Base-by-base conservation (phyloP, 495 filamentous ascomycete genomes). In the Penicillium daleae region DNA sequence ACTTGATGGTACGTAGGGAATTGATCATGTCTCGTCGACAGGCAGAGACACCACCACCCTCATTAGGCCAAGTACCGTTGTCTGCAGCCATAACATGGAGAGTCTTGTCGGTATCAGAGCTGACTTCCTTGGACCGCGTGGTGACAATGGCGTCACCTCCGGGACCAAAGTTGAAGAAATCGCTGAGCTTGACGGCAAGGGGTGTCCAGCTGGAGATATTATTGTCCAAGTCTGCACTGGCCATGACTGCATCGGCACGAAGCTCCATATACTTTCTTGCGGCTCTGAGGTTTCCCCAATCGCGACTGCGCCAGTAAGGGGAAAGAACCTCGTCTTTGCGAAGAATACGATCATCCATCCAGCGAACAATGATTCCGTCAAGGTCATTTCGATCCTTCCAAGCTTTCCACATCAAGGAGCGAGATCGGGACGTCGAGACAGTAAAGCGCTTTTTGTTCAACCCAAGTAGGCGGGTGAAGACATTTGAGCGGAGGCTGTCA, bases 21-120 rank as follows among this genome's bases (percentile, higher is more conserved):
- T 89, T 87, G 72, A 89, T 85, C 77, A 89, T 80, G 63, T 89
- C 87, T 56, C 87, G 77, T n/a, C 87, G 83, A 74, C 87, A 89
- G 29, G 85, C 85, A 46, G 86, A 88, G 19, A 89, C 86, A 67
- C 87, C 87, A 59, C 87, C 87, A 56, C 84, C 85, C 65, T 87
- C 84, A 55, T 88, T 87, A 0, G 87, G 87, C 87, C 87, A 89
- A 32, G 85, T 88, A 15, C 85, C 85, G 37, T 78, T 87, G 67
- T 89, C 87, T 13, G 84, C 81, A 48, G 86, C 85, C 64, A 89
- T 78, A 56, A 89, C 85, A 61, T 87, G 86, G 15, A 89, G 78
- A 6, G 73, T 79, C 37, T 82, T 76, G 19, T 84, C 79, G 9
- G 77, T 86, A 65, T 88, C 87, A 2, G 71, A 70, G 39, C 75